Percentiles rank a stretch among this genome's conserved stretches.
Conservation (phyloP, 306 rosid species). For the Quillaja saponaria region DNA sequence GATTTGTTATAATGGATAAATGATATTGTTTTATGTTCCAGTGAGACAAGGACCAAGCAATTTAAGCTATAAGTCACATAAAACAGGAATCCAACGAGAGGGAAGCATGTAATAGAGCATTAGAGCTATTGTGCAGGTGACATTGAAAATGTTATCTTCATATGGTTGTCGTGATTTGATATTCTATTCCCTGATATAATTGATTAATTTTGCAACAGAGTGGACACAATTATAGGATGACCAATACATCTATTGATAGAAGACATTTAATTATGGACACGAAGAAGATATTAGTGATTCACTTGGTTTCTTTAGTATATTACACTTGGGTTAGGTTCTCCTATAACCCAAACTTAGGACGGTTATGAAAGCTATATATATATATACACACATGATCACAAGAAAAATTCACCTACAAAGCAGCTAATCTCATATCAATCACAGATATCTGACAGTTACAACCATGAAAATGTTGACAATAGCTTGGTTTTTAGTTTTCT, state of each 20-base stretch:
- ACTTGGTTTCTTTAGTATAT: constrained; percentile 8
- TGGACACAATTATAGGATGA: constrained; percentile 36
- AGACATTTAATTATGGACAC: constrained; percentile 27
- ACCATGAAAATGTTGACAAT: constrained; percentile 45
- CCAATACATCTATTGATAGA: constrained; percentile 26
- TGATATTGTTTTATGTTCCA: too few species aligned
- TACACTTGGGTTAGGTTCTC: constrained; percentile 1
- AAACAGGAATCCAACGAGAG: not conserved
- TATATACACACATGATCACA: not conserved
- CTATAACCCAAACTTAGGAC: not conserved
- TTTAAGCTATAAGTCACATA: not conserved
- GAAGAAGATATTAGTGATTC: constrained; percentile 24
- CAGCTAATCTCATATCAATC: constrained; percentile 15
- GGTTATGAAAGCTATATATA: constrained; percentile 23
- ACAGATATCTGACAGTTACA: not conserved
- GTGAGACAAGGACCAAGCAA: not conserved
- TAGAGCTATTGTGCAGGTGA: too few species aligned
- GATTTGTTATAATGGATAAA: not conserved
- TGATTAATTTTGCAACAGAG: constrained; percentile 7
- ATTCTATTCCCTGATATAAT: too few species aligned
- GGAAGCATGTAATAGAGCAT: too few species aligned
- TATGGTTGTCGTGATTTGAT: constrained; percentile 29
- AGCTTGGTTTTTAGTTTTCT: constrained; percentile 39
- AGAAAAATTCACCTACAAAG: constrained; percentile 30
- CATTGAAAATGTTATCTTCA: constrained; percentile 19